phyloP scores from a whole-genome alignment of 306 rosid genomes.

The Delonix regia region DNA sequence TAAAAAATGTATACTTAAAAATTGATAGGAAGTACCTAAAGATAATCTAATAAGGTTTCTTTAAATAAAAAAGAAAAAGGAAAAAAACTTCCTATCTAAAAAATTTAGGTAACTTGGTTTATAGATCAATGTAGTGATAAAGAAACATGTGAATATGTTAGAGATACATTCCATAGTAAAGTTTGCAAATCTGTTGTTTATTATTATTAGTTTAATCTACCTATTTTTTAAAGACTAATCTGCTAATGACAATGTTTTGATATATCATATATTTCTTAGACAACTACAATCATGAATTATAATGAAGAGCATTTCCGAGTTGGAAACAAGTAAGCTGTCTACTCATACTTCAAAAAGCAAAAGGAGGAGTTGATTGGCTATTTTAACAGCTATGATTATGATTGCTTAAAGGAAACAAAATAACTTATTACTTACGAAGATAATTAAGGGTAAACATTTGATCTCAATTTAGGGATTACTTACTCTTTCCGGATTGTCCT shows the following conservation, averaged over 20 bases:
- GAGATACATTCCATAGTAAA: neutral
- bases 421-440: neutral
- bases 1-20: too few species aligned
- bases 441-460: conserved; percentile 14
- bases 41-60: neutral
- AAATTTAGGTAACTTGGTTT: too few species aligned
- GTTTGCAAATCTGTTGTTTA: neutral
- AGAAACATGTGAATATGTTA: neutral
- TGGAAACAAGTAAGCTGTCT: conserved; percentile 4
- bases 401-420: neutral
- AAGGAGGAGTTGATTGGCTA: neutral
- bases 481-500: conserved; percentile 62
- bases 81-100: neutral
- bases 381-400: neutral
- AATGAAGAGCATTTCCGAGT: conserved; percentile 14
- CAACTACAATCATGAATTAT: neutral
- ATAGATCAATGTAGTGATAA: neutral
- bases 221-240: neutral
- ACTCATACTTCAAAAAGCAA: neutral
- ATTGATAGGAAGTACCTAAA: too few species aligned
- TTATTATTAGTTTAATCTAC: neutral
- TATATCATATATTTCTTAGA: neutral
- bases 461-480: conserved; percentile 37
- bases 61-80: neutral
- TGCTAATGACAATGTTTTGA: too few species aligned